These are phyloP conservation scores for Daucus carota DNA, from an alignment of 129 eudicot species.

Conservation along the genomic window DH1_v3.0 NC_030381.2:16184001-16184500, in stretches of 20 bases:
- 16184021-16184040: slow-evolving; percentile 84
- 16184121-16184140: not conserved
- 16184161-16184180: not conserved
- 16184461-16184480: too few species aligned
- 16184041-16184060: slow-evolving; percentile 64
- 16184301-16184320: not conserved
- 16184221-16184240: not conserved
- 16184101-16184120: not conserved
- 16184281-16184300: too few species aligned
- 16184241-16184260: not conserved
- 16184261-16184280: not conserved
- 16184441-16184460: too few species aligned
- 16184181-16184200: not conserved
- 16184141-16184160: not conserved
- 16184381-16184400: too few species aligned
- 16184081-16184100: slow-evolving; percentile 16
- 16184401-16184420: too few species aligned
- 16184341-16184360: too few species aligned
- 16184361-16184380: too few species aligned
- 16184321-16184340: too few species aligned
- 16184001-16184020: slow-evolving; percentile 62
- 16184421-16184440: too few species aligned
- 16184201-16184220: not conserved
- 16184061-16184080: slow-evolving; percentile 67
- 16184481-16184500: too few species aligned